Evolutionary conservation across 768 basidiomycete genomes (phyloP).

Genomic region (Tremella yokohamensis): DNA sequence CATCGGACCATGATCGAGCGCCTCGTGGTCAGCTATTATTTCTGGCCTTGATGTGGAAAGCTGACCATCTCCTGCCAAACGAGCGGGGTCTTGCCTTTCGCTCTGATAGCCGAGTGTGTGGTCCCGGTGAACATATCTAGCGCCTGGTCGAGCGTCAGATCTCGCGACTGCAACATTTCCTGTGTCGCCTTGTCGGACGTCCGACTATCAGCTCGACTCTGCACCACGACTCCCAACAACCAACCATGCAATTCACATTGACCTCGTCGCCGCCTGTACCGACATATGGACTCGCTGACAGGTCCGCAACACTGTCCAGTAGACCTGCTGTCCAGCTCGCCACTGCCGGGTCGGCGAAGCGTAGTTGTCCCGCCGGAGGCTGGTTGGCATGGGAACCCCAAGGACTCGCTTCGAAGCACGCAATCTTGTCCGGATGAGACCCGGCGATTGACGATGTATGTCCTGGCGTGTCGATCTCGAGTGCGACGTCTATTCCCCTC

Average conservation of each 20-base stretch:
- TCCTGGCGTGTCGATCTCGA: slow-evolving; percentile 80
- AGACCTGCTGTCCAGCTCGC: slow-evolving; percentile 61
- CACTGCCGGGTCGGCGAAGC: slow-evolving; percentile 63
- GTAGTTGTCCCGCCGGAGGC: slow-evolving; percentile 78
- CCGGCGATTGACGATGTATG: slow-evolving; percentile 67
- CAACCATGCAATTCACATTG: slow-evolving; percentile 63
- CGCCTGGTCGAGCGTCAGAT: slow-evolving; percentile 63
- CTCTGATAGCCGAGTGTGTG: slow-evolving; percentile 60
- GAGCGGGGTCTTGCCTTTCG: slow-evolving; percentile 67
- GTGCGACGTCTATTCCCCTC: slow-evolving; percentile 70
- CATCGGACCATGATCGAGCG: slow-evolving; percentile 19
- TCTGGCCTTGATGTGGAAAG: not conserved
- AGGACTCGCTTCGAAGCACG: slow-evolving; percentile 58
- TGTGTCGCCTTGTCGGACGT: slow-evolving; percentile 54
- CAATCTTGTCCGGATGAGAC: slow-evolving; percentile 70
- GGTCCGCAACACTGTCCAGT: slow-evolving; percentile 55
- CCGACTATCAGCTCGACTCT: slow-evolving; percentile 11
- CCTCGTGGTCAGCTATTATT: not conserved
- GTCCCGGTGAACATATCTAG: slow-evolving; percentile 62
- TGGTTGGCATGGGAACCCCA: slow-evolving; percentile 51
- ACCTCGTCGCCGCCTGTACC: slow-evolving; percentile 80
- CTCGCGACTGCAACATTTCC: slow-evolving; percentile 56
- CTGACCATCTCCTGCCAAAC: slow-evolving; percentile 79
- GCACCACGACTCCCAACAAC: not conserved
- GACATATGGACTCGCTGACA: slow-evolving; percentile 63